Evolutionary conservation across 768 basidiomycete genomes (phyloP).

Genomic region (Bullera alba): DNA sequence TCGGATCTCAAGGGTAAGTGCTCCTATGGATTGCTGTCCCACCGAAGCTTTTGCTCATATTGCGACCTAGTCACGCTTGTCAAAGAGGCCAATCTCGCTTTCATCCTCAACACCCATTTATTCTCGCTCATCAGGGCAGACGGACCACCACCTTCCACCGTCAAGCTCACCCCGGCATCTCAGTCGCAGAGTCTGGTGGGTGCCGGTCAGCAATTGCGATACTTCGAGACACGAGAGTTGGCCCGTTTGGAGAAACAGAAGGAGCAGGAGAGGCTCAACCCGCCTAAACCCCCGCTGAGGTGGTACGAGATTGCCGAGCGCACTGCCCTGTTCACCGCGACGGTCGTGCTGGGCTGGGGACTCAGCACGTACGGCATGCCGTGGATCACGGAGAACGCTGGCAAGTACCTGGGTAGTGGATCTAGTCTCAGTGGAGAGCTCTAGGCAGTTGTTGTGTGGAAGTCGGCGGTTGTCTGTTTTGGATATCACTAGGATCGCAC

Average conservation of each 20-base stretch:
- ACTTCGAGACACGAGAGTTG: slow-evolving; percentile 7
- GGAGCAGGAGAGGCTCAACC: background rate
- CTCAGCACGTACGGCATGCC: background rate
- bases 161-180: background rate
- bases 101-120: slow-evolving; percentile 34
- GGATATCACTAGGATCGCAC: too few species aligned
- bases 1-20: slow-evolving; percentile 44
- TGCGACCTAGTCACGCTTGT: slow-evolving; percentile 22
- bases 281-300: background rate
- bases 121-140: slow-evolving; percentile 28
- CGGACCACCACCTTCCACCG: background rate
- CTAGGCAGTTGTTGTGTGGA: too few species aligned
- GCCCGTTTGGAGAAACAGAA: background rate
- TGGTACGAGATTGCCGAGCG: background rate
- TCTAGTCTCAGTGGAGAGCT: too few species aligned
- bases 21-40: slow-evolving; percentile 51
- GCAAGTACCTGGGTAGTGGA: too few species aligned
- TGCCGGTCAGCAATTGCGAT: background rate
- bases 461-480: too few species aligned
- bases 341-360: background rate
- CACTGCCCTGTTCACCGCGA: background rate
- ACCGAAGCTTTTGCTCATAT: background rate
- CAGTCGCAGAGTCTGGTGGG: background rate
- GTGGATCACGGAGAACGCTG: too few species aligned
- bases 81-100: slow-evolving; percentile 38